Base-by-base conservation (phyloP, 768 basidiomycete species). In the Boletus barrowsii region DNA sequence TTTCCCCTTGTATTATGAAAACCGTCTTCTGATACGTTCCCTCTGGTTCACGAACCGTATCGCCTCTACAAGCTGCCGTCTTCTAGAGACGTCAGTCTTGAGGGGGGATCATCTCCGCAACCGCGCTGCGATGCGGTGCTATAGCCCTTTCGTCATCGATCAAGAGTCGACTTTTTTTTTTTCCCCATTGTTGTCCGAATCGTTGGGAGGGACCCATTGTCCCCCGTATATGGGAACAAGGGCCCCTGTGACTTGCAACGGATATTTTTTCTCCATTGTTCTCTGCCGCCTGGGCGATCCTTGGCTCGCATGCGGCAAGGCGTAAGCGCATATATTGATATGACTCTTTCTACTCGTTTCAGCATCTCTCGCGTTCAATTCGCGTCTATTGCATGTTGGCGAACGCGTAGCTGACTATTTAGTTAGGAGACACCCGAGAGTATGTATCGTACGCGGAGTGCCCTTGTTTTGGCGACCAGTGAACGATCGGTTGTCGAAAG, bases 401-500 rank as follows among this genome's bases (percentile, higher is more conserved):
- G n/a, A 22, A 50, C 36, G 45, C 49, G 37, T 51, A 18, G 44
- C 60, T 66, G 18, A 65, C 53, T 30, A 4, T 42, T 18, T 37
- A 47, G 53, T 51, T 55, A 82, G 83, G 67, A 57, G 26, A 62
- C 78, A 40, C 72, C 76, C 20, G 58, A 56, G 3, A 56, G 62
- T 30, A 71, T 71, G 69, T 54, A 51, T 13, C 76, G 78, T 20
- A 80, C 80, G 22, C 72, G 72, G 51, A 55, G 75, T 42, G 81
- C 78, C 17, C 56, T 85, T 33, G 68, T 72, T 8, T 57, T 83
- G 47, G 75, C 76, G 42, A 69, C 83, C 57, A 73, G 73, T 5
- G 83, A 84, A 56, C 62, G 68, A 33, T 82, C 83, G 4, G 69
- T 86, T 37, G 68, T 85, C 55, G 76, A 83, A 51, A 76, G 77